These are phyloP conservation scores for Russula brevipes DNA, from an alignment of 768 basidiomycete genomes.

Conservation along the genomic window DNA sequence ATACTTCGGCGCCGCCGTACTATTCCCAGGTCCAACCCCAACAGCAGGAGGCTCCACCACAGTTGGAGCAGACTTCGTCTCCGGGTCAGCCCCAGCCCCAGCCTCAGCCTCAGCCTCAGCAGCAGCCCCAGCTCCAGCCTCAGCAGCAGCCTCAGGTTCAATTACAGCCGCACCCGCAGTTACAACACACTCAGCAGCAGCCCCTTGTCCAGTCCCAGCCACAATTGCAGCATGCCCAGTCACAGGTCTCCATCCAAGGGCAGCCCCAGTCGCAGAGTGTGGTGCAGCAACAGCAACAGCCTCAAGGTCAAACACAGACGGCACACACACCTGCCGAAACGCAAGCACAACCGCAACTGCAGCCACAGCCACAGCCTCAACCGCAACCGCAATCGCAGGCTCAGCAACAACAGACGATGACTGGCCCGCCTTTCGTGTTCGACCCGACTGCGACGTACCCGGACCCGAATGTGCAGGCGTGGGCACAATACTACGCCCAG, in stretches of 20 bases:
- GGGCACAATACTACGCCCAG: slow-evolving; percentile 81
- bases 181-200: slow-evolving; percentile 12
- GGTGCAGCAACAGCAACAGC: slow-evolving; percentile 25
- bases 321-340: slow-evolving; percentile 31
- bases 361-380: slow-evolving; percentile 24
- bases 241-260: slow-evolving; percentile 30
- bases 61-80: slow-evolving; percentile 13
- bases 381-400: slow-evolving; percentile 30
- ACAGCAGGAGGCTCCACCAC: slow-evolving; percentile 11
- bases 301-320: slow-evolving; percentile 22
- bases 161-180: slow-evolving; percentile 1
- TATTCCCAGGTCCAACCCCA: slow-evolving; percentile 20
- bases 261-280: slow-evolving; percentile 32
- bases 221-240: slow-evolving; percentile 30
- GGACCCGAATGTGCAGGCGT: slow-evolving; percentile 79
- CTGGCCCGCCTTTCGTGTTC: slow-evolving; percentile 49
- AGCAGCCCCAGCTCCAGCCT: slow-evolving; percentile 22
- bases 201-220: slow-evolving; percentile 16
- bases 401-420: slow-evolving; percentile 33
- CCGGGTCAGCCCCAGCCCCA: slow-evolving; percentile 28
- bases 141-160: slow-evolving; percentile 30
- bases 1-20: slow-evolving; percentile 25
- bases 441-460: slow-evolving; percentile 64
- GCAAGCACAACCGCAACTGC: slow-evolving; percentile 24
- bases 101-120: slow-evolving; percentile 23